Evolutionary conservation across 164 flowering plant species (phyloP).

Genomic region (Santalum album): DNA sequence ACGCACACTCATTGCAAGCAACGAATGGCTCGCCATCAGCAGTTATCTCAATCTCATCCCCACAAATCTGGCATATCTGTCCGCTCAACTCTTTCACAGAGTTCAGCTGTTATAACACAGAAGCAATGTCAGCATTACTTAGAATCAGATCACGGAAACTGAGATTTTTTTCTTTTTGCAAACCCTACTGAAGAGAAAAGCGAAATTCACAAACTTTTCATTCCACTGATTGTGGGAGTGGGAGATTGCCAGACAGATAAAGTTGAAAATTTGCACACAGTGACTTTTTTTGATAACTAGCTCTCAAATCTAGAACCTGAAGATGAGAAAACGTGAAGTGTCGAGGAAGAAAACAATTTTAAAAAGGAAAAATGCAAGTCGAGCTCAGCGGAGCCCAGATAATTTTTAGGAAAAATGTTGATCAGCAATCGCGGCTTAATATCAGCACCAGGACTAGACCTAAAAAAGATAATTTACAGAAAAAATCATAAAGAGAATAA

Average conservation of each 20-base stretch:
- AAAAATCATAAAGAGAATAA: too few relatives aligned
- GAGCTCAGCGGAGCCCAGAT: too few relatives aligned
- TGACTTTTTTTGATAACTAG: conserved; percentile 1
- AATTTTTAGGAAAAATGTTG: too few relatives aligned
- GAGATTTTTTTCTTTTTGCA: not conserved
- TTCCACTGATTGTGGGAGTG: not conserved
- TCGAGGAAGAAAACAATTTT: too few relatives aligned
- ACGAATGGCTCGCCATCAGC: conserved; percentile 79
- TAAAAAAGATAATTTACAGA: too few relatives aligned
- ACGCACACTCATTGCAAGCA: conserved; percentile 98
- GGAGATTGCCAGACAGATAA: not conserved
- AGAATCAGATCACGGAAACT: not conserved
- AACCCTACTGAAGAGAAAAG: not conserved
- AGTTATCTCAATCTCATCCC: conserved; percentile 70
- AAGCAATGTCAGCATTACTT: not conserved
- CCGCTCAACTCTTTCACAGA: conserved; percentile 66
- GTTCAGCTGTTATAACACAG: conserved; percentile 38
- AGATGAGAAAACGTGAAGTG: not conserved
- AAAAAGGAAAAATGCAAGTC: too few relatives aligned
- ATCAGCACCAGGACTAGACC: too few relatives aligned
- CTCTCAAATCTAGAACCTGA: conserved; percentile 10
- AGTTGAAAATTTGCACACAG: conserved; percentile 3
- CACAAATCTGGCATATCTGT: conserved; percentile 90
- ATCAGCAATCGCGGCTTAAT: too few relatives aligned
- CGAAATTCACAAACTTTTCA: not conserved